These are phyloP conservation scores for Combretum micranthum DNA, from an alignment of 345 rosid species.

Conservation along the genomic window DNA sequence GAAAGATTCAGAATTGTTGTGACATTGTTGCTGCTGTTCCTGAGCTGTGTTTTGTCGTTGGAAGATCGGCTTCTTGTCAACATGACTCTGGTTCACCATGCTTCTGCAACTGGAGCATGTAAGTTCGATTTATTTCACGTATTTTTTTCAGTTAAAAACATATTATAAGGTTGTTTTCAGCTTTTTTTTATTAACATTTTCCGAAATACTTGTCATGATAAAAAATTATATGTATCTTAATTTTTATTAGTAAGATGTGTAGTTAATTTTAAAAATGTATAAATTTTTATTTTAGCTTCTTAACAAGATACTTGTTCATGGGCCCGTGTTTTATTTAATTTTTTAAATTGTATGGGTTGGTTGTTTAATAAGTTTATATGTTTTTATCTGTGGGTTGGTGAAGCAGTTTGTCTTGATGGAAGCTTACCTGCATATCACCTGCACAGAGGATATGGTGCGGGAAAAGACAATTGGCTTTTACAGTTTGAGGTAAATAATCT, in stretches of 20 bases:
- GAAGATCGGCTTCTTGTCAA: constrained; percentile 32
- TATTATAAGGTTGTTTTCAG: too few species aligned
- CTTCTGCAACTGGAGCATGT: constrained; percentile 65
- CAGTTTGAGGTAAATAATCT: constrained; percentile 72
- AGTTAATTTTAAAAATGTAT: background rate
- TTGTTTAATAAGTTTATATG: background rate
- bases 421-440: constrained; percentile 87
- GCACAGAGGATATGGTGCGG: constrained; percentile 75
- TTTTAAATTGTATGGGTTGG: background rate
- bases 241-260: background rate
- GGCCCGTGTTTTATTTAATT: background rate
- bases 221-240: too few species aligned
- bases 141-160: background rate
- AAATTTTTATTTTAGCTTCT: background rate
- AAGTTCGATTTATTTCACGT: constrained; percentile 11
- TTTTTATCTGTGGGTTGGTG: background rate
- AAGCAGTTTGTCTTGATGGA: constrained; percentile 85
- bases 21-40: constrained; percentile 13
- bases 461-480: constrained; percentile 72
- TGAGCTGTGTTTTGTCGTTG: constrained; percentile 9
- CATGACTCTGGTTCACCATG: constrained; percentile 70
- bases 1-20: background rate
- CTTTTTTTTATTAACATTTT: too few species aligned
- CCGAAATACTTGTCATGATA: too few species aligned
- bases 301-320: background rate